Percentiles rank a stretch among this genome's conserved stretches.
Conservation (phyloP, 2,329 filamentous ascomycete genomes). For the Colletotrichum somersetense region DNA sequence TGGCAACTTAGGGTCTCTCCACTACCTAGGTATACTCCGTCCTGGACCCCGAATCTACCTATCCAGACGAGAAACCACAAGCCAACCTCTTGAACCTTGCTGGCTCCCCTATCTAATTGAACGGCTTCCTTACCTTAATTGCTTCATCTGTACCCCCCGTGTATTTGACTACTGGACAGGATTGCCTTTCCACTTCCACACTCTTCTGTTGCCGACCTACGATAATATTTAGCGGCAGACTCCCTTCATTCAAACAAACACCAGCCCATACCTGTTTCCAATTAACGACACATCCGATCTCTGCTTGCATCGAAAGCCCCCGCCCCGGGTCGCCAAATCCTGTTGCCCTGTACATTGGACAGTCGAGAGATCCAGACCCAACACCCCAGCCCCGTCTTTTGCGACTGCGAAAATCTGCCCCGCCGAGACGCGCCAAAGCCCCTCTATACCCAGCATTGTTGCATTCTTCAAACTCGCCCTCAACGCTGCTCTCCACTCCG, state of each 20-base stretch:
- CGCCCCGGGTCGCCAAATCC: background rate
- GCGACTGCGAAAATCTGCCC: slow-evolving; percentile 41
- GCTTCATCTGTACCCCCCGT: slow-evolving; percentile 33
- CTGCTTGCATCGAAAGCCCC: too few relatives aligned
- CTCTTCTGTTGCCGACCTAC: background rate
- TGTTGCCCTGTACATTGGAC: slow-evolving; percentile 21
- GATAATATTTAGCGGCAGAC: background rate
- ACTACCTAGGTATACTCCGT: slow-evolving; percentile 2
- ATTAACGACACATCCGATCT: background rate
- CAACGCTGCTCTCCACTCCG: slow-evolving; percentile 36
- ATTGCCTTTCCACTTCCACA: slow-evolving; percentile 4
- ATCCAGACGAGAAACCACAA: slow-evolving; percentile 34
- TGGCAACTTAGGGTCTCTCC: slow-evolving; percentile 8
- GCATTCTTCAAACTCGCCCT: slow-evolving; percentile 30
- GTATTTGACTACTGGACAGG: slow-evolving; percentile 8
- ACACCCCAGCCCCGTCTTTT: slow-evolving; percentile 38
- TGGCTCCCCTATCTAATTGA: slow-evolving; percentile 21
- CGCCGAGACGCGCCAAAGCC: slow-evolving; percentile 39
- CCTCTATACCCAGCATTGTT: slow-evolving; percentile 34
- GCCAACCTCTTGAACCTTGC: slow-evolving; percentile 32
- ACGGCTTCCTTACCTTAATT: slow-evolving; percentile 36
- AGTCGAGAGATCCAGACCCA: slow-evolving; percentile 25
- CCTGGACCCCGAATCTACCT: slow-evolving; percentile 37
- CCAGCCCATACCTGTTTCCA: background rate
- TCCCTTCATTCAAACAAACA: background rate